Conservation (phyloP, 192 early-diverging fungal species). For the Coemansia sp. region DNA sequence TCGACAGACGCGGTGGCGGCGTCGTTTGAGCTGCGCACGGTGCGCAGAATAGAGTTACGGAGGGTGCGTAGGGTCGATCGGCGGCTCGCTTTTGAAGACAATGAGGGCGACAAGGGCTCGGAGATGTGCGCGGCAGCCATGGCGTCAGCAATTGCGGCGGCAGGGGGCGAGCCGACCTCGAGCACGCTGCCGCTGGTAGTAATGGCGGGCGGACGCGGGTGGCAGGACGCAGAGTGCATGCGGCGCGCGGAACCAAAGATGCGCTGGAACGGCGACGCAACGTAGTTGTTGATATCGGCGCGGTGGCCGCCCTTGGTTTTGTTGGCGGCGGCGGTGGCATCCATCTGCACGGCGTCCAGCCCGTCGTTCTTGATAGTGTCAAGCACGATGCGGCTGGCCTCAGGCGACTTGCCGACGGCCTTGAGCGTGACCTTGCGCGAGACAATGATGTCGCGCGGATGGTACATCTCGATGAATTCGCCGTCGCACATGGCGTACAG, state of each 20-base stretch:
- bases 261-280: conserved; percentile 47
- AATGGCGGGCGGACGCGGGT: not conserved
- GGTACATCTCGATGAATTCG: conserved; percentile 70
- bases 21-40: not conserved
- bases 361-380: conserved; percentile 55
- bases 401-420: conserved; percentile 57
- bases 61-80: conserved; percentile 14
- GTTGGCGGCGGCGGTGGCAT: conserved; percentile 42
- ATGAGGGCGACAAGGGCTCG: too few relatives aligned
- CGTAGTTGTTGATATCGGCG: conserved; percentile 36
- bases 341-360: conserved; percentile 50
- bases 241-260: conserved; percentile 24
- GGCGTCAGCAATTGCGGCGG: not conserved
- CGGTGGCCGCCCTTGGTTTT: conserved; percentile 21
- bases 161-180: conserved; percentile 3
- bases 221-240: not conserved
- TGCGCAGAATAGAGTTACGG: conserved; percentile 20
- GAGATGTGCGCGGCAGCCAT: too few relatives aligned
- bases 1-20: too few relatives aligned
- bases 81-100: conserved; percentile 8
- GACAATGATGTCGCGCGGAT: conserved; percentile 58
- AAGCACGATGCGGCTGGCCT: conserved; percentile 56
- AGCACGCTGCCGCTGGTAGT: conserved; percentile 12
- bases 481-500: conserved; percentile 76
- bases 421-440: conserved; percentile 65